Evolutionary conservation across 1,284 basidiomycete species (phyloP).

Genomic region (Sporisorium graminicola): DNA sequence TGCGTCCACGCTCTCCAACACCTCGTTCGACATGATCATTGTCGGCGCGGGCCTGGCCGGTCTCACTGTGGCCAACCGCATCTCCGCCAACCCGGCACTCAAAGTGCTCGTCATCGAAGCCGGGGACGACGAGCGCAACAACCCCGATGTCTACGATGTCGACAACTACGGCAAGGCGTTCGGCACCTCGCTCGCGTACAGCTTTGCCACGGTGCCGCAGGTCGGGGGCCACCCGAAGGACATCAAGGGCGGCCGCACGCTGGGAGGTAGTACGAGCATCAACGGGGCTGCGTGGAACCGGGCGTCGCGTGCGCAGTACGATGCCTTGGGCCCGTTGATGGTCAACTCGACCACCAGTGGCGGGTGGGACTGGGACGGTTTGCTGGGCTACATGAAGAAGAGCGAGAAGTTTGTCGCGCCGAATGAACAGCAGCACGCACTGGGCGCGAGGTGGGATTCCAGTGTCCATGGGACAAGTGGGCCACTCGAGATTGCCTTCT

Average conservation of each 20-base stretch:
- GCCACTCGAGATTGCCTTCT: conserved; percentile 73
- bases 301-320: conserved; percentile 75
- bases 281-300: conserved; percentile 77
- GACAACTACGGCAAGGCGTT: conserved; percentile 73
- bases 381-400: conserved; percentile 75
- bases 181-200: conserved; percentile 73
- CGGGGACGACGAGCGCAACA: conserved; percentile 55
- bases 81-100: conserved; percentile 59
- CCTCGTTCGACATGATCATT: conserved; percentile 65
- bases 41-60: conserved; percentile 65
- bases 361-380: conserved; percentile 75
- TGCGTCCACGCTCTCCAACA: conserved; percentile 13
- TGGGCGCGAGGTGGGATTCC: conserved; percentile 73
- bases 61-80: conserved; percentile 61
- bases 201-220: conserved; percentile 72
- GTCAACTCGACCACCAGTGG: conserved; percentile 66
- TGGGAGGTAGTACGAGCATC: conserved; percentile 76
- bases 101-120: conserved; percentile 67
- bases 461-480: conserved; percentile 74
- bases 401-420: conserved; percentile 75
- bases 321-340: conserved; percentile 74
- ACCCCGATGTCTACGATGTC: conserved; percentile 39
- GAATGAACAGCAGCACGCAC: conserved; percentile 72
- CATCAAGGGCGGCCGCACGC: conserved; percentile 74
- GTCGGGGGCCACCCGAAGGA: conserved; percentile 67